Evolutionary conservation across 768 basidiomycete genomes (phyloP), one percentile per base, ranked within the genome.

Genomic region (Lactarius psammicola): DNA sequence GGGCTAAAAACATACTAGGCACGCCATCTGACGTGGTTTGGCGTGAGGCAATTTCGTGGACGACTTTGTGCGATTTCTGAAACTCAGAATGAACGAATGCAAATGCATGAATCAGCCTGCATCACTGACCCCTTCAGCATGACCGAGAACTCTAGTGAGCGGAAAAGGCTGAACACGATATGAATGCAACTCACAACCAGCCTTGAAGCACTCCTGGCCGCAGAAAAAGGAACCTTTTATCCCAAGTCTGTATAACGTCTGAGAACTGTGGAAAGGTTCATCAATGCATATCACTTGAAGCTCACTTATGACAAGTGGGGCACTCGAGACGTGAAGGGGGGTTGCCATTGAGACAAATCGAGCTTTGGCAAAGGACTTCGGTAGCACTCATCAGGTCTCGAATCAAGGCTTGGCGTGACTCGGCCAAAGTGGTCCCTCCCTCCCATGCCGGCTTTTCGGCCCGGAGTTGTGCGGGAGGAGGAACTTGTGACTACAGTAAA

Each of bases 121-220:
- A 75, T 65, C 20, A 51, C 62, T 59, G 66, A 67, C 66, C 66
- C 66, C 66, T 67, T 13, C 11, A 30, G 10, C 5, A 20, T 11
- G 60, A 40, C 15, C n/a, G 18, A 20, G 34, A 18, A n/a, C 26
- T n/a, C 26, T 56, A 64, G 54, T 63, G 63, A 66, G 66, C 54
- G 64, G 28, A 40, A 68, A 61, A 56, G 68, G 63, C 55, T 33
- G 56, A 64, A 60, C 44, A 53, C 20, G 40, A 56, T 20, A 58
- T 30, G 23, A 61, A 57, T 23, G 23, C 7, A 44, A 81, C 94
- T 80, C 76, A 95, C 96, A 98, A 76, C 85, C 89, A 56, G 87
- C 84, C 77, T 97, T 98, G 85, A 98, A 98, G 78, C 96, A 98
- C 59, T 92, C 93, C 76, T 98, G 96, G 30, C 88, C 87, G 70